phyloP scores from a whole-genome alignment of 2,329 filamentous ascomycete species.

The Verticillium nubilum region DNA sequence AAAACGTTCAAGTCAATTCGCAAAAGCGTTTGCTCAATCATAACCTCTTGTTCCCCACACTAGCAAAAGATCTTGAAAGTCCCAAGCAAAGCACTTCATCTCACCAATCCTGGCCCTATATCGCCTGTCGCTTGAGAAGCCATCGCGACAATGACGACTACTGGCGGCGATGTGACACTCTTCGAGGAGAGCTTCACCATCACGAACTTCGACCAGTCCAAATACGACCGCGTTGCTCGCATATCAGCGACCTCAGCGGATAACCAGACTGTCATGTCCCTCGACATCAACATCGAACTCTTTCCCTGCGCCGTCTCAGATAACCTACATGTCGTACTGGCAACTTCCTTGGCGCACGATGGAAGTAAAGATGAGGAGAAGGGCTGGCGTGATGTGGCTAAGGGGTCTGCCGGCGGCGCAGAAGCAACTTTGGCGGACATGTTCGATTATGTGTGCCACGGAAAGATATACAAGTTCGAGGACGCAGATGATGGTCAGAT shows the following conservation, averaged over 20 bases:
- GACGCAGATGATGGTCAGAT: conserved; percentile 73
- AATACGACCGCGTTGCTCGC: conserved; percentile 94
- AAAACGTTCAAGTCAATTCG: too few relatives aligned
- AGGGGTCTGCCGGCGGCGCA: conserved; percentile 37
- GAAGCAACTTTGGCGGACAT: conserved; percentile 66
- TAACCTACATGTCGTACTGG: conserved; percentile 72
- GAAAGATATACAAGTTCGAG: conserved; percentile 85
- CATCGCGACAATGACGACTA: conserved; percentile 35
- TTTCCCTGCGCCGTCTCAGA: conserved; percentile 74
- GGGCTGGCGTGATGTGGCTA: conserved; percentile 74
- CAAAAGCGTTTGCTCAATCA: too few relatives aligned
- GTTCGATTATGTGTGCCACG: conserved; percentile 84
- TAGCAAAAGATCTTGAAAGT: too few relatives aligned
- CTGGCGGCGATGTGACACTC: conserved; percentile 80
- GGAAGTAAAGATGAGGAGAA: conserved; percentile 71
- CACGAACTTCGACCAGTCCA: conserved; percentile 71
- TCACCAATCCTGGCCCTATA: too few relatives aligned
- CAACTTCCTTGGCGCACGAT: conserved; percentile 80
- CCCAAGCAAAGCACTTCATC: too few relatives aligned
- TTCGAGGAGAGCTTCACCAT: conserved; percentile 91
- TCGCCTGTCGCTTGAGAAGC: too few relatives aligned
- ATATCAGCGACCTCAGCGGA: conserved; percentile 73
- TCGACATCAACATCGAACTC: conserved; percentile 93
- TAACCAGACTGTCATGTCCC: conserved; percentile 67
- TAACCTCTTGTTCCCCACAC: too few relatives aligned